Evolutionary conservation across 2,329 filamentous ascomycete species (phyloP), one percentile per base, ranked within the genome.

Genomic region (Fusarium abutilonis): DNA sequence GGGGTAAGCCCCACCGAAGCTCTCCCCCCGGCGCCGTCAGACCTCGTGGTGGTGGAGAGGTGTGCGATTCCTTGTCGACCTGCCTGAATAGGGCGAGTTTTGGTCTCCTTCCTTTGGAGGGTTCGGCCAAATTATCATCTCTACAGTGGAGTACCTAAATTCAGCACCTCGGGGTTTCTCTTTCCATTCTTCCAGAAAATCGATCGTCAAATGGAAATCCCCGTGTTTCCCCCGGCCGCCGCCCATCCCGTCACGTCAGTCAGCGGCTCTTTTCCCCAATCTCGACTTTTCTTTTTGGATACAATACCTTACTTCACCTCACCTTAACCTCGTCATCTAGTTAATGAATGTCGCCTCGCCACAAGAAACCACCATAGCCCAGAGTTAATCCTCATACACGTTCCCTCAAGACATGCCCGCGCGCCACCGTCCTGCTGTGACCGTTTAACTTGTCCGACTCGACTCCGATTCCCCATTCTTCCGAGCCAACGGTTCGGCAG

Each of bases 361-460:
- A 8, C 8, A 26, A 26, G 23, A 26, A 6, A 26, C 8, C 29
- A 9, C 13, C 29, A 31, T 31, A 31, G 19, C 10, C 40, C 34
- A 44, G 36, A 44, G 38, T 38, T 17, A 55, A 55, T 44, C 35
- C 10, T 50, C 54, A 53, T 43, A 60, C 47, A 26, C 23, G 23
- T 26, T 8, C 23, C 6, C 32, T 15, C 51, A 56, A 67, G 68
- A 63, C 56, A 70, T 69, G 68, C 54, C 53, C 51, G 56, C 57
- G 55, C 61, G 60, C 59, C 64, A 56, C 59, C 43, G 47, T 21
- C 41, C 62, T 61, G 68, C 51, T 45, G 68, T 69, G 47, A 56
- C 52, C 55, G 56, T 58, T 66, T 54, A 47, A 69, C 62, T 49
- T 68, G 64, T 69, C 64, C 68, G 54, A 69, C 67, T 66, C 54